These are phyloP conservation scores for Cladosporium colombiae DNA, from an alignment of 2,329 filamentous ascomycete genomes.

Conservation along the genomic window DNA sequence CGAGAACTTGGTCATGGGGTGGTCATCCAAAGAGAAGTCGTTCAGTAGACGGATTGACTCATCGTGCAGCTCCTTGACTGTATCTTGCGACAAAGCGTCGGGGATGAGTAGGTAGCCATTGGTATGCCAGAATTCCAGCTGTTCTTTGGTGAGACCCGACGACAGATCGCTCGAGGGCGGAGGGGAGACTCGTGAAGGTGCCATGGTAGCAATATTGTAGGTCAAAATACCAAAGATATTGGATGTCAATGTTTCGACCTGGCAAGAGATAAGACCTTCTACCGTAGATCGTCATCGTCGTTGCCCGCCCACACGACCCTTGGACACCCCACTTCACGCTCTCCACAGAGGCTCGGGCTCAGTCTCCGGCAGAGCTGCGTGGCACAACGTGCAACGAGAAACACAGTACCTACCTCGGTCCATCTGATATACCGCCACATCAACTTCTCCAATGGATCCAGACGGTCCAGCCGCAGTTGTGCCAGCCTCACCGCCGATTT, in stretches of 20 bases:
- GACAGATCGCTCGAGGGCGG: slow-evolving; percentile 28
- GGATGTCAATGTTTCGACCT: neutral
- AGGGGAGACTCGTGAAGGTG: slow-evolving; percentile 34
- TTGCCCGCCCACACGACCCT: neutral
- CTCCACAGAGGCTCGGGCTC: slow-evolving; percentile 6
- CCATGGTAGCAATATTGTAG: slow-evolving; percentile 22
- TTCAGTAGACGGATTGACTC: slow-evolving; percentile 76
- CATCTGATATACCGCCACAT: neutral
- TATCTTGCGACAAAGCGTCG: slow-evolving; percentile 66
- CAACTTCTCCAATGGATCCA: slow-evolving; percentile 31
- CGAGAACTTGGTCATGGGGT: slow-evolving; percentile 92
- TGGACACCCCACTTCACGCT: neutral
- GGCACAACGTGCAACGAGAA: neutral
- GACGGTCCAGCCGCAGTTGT: slow-evolving; percentile 29
- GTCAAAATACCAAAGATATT: neutral
- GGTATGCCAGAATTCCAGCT: slow-evolving; percentile 70
- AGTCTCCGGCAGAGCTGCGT: neutral
- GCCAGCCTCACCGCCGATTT: slow-evolving; percentile 45
- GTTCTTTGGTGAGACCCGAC: slow-evolving; percentile 66
- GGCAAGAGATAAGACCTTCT: neutral
- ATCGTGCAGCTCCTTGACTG: slow-evolving; percentile 66
- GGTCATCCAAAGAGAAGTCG: slow-evolving; percentile 74
- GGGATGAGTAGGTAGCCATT: slow-evolving; percentile 92
- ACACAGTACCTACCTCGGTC: neutral
- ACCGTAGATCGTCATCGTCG: neutral